Conservation (phyloP, 2,329 filamentous ascomycete species). For the Sarocladium kiliense region DNA sequence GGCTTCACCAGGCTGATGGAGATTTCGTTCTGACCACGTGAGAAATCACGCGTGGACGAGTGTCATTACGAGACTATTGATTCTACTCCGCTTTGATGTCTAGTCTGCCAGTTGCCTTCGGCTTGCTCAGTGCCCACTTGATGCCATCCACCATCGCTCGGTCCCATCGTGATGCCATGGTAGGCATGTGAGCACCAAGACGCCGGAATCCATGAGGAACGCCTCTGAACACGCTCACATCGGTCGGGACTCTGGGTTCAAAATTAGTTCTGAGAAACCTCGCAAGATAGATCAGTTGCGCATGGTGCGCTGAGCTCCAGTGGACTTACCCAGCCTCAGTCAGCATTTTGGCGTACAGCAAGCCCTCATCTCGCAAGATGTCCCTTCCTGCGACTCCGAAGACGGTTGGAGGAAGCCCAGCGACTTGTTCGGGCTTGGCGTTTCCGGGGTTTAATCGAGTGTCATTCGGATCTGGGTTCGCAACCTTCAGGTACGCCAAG, state of each 20-base stretch:
- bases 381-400: constrained; percentile 42
- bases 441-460: constrained; percentile 29
- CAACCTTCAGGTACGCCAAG: constrained; percentile 21
- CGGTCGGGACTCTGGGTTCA: constrained; percentile 37
- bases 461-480: constrained; percentile 22
- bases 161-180: constrained; percentile 37
- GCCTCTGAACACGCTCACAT: constrained; percentile 43
- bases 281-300: too few species aligned
- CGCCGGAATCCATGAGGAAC: constrained; percentile 45
- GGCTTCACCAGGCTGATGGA: too few species aligned
- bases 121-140: constrained; percentile 31
- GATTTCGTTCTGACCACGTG: too few species aligned
- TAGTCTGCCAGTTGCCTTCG: constrained; percentile 22
- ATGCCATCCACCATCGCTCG: constrained; percentile 37
- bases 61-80: neutral
- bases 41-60: too few species aligned
- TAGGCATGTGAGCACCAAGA: constrained; percentile 26
- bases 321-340: constrained; percentile 36
- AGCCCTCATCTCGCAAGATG: constrained; percentile 42
- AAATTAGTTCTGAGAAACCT: too few species aligned
- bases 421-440: constrained; percentile 24
- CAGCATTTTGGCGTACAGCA: constrained; percentile 39
- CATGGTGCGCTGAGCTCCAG: too few species aligned
- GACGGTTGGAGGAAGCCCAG: constrained; percentile 35
- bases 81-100: constrained; percentile 12